phyloP scores from a whole-genome alignment of 129 eudicot species.

The Pulicaria dysenterica region DNA sequence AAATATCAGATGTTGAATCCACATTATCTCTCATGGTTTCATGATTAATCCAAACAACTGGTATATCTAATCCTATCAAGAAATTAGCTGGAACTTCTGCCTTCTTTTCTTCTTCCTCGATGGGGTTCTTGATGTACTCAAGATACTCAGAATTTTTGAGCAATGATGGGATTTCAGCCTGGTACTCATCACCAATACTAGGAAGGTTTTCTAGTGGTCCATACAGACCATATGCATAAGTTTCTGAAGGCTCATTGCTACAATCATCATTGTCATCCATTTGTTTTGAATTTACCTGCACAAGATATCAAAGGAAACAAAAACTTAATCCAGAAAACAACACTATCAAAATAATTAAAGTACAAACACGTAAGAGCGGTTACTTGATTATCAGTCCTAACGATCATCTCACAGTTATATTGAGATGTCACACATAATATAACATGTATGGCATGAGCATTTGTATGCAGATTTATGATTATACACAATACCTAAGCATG shows the following conservation, averaged over 20 bases:
- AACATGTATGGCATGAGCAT: background rate
- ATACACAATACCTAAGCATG: background rate
- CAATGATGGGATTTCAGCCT: constrained; percentile 54
- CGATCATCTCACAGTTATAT: too few relatives aligned
- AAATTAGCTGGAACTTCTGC: constrained; percentile 34
- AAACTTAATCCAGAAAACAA: background rate
- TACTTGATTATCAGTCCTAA: too few relatives aligned
- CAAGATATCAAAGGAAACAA: constrained; percentile 7
- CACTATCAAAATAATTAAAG: background rate
- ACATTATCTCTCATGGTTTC: constrained; percentile 13
- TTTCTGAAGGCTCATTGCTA: constrained; percentile 30
- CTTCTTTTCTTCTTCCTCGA: constrained; percentile 30
- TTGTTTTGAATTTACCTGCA: constrained; percentile 48
- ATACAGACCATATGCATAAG: constrained; percentile 35
- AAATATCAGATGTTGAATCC: constrained; percentile 26
- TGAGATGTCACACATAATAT: too few relatives aligned
- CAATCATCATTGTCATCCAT: constrained; percentile 43
- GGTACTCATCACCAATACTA: constrained; percentile 64
- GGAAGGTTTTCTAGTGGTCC: constrained; percentile 40
- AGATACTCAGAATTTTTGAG: constrained; percentile 28
- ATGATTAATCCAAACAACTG: constrained; percentile 44
- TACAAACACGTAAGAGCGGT: background rate
- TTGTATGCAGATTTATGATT: background rate
- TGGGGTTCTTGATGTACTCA: constrained; percentile 32
- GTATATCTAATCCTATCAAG: constrained; percentile 59